These are phyloP conservation scores for Lepiota brunneoincarnata DNA, from an alignment of 768 basidiomycete species.

Conservation along the genomic window DNA sequence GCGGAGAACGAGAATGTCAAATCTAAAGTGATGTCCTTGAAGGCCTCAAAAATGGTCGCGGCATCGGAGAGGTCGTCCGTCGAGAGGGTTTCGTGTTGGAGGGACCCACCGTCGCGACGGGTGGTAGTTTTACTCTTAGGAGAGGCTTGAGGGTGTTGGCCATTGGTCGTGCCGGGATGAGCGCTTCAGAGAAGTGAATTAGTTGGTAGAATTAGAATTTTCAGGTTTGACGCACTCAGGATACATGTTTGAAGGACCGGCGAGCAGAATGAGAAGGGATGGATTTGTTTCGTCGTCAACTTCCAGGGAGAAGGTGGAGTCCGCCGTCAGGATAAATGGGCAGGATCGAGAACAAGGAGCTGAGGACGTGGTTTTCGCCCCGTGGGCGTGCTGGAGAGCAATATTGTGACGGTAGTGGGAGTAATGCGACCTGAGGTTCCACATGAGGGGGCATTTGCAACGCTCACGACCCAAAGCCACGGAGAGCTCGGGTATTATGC, in stretches of 20 bases:
- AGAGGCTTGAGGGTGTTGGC: not conserved
- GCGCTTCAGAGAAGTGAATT: not conserved
- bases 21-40: slow-evolving; percentile 46
- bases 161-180: not conserved
- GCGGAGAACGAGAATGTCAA: slow-evolving; percentile 38
- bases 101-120: slow-evolving; percentile 21
- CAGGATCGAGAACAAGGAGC: not conserved
- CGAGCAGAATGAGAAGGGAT: not conserved
- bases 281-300: not conserved
- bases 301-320: not conserved
- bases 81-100: slow-evolving; percentile 17
- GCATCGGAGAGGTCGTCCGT: slow-evolving; percentile 12
- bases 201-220: not conserved
- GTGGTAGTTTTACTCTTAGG: slow-evolving; percentile 14
- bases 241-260: not conserved
- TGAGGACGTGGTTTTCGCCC: not conserved
- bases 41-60: slow-evolving; percentile 35
- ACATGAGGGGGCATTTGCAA: not conserved
- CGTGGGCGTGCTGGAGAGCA: not conserved
- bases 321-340: not conserved
- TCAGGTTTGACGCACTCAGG: not conserved
- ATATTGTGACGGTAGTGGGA: not conserved
- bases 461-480: slow-evolving; percentile 8
- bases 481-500: slow-evolving; percentile 14
- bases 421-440: slow-evolving; percentile 3